A percentile compares a stretch with the other conserved stretches of the same genome.
Evolutionary conservation across 2,329 filamentous ascomycete species (phyloP).

Genomic region (Huntiella bhutanensis): DNA sequence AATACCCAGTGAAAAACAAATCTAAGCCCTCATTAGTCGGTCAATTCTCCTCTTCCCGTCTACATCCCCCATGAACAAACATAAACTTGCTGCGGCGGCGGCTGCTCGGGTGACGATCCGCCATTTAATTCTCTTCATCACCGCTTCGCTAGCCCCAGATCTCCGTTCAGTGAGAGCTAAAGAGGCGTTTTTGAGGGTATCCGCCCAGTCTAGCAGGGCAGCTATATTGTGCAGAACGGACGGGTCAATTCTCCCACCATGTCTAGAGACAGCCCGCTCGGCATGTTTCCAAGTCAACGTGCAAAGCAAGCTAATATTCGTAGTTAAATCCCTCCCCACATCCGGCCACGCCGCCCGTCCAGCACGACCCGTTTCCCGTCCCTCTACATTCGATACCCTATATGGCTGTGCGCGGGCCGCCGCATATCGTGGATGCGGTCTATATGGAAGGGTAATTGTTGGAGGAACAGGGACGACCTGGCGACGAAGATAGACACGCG

Average conservation of each 20-base stretch:
- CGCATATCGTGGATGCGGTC: not conserved
- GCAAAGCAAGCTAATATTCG: conserved; percentile 18
- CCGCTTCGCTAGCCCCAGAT: conserved; percentile 10
- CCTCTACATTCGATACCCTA: no score
- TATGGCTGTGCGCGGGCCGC: no score
- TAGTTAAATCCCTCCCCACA: conserved; percentile 14
- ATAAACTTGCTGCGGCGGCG: conserved; percentile 8
- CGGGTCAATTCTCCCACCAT: no score
- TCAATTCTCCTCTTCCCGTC: conserved; percentile 4
- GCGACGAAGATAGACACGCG: conserved; percentile 13
- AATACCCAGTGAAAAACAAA: conserved; percentile 1
- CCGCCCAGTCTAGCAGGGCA: conserved; percentile 16
- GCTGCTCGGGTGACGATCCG: conserved; percentile 5
- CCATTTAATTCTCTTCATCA: conserved; percentile 3
- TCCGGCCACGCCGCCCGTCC: not conserved
- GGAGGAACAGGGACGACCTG: conserved; percentile 5
- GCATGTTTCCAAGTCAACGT: conserved; percentile 17
- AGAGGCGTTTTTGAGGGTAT: not conserved
- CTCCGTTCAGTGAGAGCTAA: conserved; percentile 8
- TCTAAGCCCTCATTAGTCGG: not conserved
- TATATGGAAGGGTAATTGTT: not conserved
- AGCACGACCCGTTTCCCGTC: no score
- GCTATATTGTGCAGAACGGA: conserved; percentile 14
- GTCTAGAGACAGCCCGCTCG: conserved; percentile 14
- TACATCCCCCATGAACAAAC: conserved; percentile 7